Evolutionary conservation across 331 rosid species (phyloP).

Genomic region (Erythrophleum ivorense): DNA sequence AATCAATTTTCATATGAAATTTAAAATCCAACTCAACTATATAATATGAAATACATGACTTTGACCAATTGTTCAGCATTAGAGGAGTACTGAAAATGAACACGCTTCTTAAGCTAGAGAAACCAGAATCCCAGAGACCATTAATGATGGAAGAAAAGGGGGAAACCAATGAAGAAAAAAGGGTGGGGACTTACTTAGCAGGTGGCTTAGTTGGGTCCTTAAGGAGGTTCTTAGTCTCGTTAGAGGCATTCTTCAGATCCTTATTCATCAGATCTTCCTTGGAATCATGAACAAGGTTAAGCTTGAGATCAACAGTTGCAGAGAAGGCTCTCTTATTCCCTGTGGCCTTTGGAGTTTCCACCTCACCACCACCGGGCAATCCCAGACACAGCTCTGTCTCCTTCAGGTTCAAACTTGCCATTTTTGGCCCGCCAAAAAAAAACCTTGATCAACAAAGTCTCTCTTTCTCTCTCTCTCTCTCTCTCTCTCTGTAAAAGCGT

Average conservation of each 20-base stretch:
- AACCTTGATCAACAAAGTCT: background rate
- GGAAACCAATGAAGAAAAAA: background rate
- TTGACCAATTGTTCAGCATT: too few relatives aligned
- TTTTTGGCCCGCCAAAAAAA: slow-evolving; percentile 43
- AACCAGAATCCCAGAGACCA: too few relatives aligned
- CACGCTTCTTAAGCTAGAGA: too few relatives aligned
- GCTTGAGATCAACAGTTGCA: slow-evolving; percentile 90
- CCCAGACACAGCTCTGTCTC: slow-evolving; percentile 96
- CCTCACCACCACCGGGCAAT: slow-evolving; percentile 68
- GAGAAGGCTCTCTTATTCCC: slow-evolving; percentile 88
- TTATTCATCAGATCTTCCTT: background rate
- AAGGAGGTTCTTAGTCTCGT: slow-evolving; percentile 55
- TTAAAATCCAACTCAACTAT: too few relatives aligned
- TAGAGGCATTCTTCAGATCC: slow-evolving; percentile 47
- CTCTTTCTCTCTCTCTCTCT: background rate
- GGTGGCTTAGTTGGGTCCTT: slow-evolving; percentile 92
- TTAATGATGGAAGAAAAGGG: too few relatives aligned
- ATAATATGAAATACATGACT: too few relatives aligned
- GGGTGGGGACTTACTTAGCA: slow-evolving; percentile 61
- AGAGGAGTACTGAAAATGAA: too few relatives aligned
- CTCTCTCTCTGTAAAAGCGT: slow-evolving; percentile 27
- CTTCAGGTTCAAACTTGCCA: slow-evolving; percentile 60
- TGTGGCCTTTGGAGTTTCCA: slow-evolving; percentile 57
- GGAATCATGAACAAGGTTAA: slow-evolving; percentile 51
- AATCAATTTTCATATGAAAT: too few relatives aligned